These are phyloP conservation scores for Talaromyces adpressus DNA, from an alignment of 495 filamentous ascomycete genomes.

Conservation along the genomic window DNA sequence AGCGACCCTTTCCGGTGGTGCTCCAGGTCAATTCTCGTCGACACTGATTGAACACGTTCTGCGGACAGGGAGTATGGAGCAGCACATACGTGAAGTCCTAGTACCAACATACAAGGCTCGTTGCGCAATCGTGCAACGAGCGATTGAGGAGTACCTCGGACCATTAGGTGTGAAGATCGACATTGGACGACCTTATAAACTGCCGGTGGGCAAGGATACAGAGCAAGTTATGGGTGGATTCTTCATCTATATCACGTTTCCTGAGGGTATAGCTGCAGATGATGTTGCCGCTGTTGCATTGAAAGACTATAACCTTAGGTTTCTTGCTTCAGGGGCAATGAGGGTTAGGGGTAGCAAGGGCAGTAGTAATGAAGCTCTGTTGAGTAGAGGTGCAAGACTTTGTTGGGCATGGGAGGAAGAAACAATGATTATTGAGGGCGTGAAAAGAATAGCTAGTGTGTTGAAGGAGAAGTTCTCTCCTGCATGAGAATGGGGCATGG, in stretches of 20 bases:
- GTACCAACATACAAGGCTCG: constrained; percentile 29
- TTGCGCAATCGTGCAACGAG: constrained; percentile 25
- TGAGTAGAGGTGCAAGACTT: constrained; percentile 41
- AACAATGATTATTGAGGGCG: constrained; percentile 46
- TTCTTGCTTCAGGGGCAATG: constrained; percentile 42
- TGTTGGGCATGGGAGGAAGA: constrained; percentile 63
- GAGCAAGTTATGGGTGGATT: constrained; percentile 45
- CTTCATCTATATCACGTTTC: constrained; percentile 61
- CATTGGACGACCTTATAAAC: constrained; percentile 30
- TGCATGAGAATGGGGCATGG: background rate
- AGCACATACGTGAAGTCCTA: constrained; percentile 35
- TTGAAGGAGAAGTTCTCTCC: constrained; percentile 21
- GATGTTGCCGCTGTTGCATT: constrained; percentile 40
- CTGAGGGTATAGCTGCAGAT: constrained; percentile 27
- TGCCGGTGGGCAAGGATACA: constrained; percentile 26
- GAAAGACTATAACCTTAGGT: constrained; percentile 46
- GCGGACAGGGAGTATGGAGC: constrained; percentile 6
- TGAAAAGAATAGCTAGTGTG: constrained; percentile 20
- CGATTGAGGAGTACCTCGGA: constrained; percentile 42
- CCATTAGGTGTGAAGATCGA: constrained; percentile 42
- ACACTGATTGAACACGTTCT: constrained; percentile 52
- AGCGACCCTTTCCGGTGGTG: constrained; percentile 59
- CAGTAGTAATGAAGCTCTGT: constrained; percentile 21
- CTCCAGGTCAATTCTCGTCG: constrained; percentile 59
- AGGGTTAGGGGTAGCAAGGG: background rate